A percentile compares a stretch with the other conserved stretches of the same genome.
Conservation (phyloP, 2,329 filamentous ascomycete genomes). For the Colletotrichum tabaci region DNA sequence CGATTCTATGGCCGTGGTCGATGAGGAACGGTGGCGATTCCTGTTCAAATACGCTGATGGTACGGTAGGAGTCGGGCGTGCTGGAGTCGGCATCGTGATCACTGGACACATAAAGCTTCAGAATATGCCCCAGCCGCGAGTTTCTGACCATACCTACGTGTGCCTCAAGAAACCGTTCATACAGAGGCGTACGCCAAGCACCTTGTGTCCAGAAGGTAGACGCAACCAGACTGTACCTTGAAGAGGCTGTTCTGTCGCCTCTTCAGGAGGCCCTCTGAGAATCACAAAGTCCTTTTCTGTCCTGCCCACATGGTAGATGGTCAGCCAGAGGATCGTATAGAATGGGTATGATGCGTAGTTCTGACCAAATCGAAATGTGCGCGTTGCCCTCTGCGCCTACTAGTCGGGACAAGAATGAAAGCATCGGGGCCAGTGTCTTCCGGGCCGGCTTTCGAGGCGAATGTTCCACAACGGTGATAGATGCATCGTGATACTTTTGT, state of each 20-base stretch:
- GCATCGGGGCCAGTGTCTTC: neutral
- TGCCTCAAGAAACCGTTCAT: too few relatives aligned
- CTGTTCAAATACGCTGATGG: slow-evolving; percentile 15
- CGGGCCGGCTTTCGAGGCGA: too few relatives aligned
- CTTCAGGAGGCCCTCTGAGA: slow-evolving; percentile 5
- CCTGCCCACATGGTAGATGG: neutral
- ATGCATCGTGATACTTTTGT: too few relatives aligned
- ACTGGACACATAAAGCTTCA: too few relatives aligned
- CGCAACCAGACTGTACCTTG: slow-evolving; percentile 6
- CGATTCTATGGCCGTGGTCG: neutral
- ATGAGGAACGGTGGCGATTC: slow-evolving; percentile 22
- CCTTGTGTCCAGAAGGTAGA: neutral
- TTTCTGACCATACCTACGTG: too few relatives aligned
- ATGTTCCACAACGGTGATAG: too few relatives aligned
- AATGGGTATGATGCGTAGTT: too few relatives aligned
- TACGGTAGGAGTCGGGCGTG: neutral
- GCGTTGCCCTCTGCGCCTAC: neutral
- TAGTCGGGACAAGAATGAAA: slow-evolving; percentile 9
- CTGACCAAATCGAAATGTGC: slow-evolving; percentile 16
- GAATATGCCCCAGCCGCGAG: too few relatives aligned
- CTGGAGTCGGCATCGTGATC: too few relatives aligned
- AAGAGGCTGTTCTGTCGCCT: slow-evolving; percentile 4
- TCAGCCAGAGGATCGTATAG: neutral
- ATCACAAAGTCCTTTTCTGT: slow-evolving; percentile 20
- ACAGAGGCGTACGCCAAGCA: too few relatives aligned